phyloP scores from a whole-genome alignment of 2,329 filamentous ascomycete species.

The Penicillium sp. region DNA sequence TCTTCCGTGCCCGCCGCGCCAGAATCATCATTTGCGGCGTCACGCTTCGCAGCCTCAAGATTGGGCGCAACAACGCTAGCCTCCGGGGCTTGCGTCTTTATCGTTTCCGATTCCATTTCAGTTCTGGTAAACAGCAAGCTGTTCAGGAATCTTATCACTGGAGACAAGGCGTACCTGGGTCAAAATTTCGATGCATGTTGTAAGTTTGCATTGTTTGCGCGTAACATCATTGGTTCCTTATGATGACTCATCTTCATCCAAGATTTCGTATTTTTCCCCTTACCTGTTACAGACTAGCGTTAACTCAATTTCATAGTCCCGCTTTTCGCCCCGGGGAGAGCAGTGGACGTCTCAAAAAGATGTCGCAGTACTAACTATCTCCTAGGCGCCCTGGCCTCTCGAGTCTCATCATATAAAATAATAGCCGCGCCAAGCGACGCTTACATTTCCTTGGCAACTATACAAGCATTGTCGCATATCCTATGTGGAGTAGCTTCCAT shows the following conservation, averaged over 20 bases:
- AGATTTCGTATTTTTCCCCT: background rate
- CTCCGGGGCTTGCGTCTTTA: conserved; percentile 5
- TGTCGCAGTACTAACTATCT: no score
- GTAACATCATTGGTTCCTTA: background rate
- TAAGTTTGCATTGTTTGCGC: conserved; percentile 27
- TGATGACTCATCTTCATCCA: background rate
- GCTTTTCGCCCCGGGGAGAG: background rate
- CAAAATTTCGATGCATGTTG: conserved; percentile 17
- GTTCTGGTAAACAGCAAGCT: background rate
- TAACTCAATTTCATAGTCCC: background rate
- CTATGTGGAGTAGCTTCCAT: no score
- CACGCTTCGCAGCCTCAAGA: conserved; percentile 20
- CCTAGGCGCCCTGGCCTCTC: background rate
- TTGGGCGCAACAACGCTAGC: conserved; percentile 9
- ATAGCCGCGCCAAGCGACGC: no score
- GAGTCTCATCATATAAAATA: no score
- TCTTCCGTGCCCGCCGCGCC: conserved; percentile 27
- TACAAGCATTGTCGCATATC: no score
- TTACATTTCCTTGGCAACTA: no score
- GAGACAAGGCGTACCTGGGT: conserved; percentile 1
- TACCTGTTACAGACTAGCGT: background rate
- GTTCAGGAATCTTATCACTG: background rate
- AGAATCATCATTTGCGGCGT: conserved; percentile 23
- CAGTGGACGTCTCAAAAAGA: no score
- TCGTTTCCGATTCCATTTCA: conserved; percentile 7